phyloP scores from a whole-genome alignment of 1,284 basidiomycete genomes.

The Ganoderma sinense region DNA sequence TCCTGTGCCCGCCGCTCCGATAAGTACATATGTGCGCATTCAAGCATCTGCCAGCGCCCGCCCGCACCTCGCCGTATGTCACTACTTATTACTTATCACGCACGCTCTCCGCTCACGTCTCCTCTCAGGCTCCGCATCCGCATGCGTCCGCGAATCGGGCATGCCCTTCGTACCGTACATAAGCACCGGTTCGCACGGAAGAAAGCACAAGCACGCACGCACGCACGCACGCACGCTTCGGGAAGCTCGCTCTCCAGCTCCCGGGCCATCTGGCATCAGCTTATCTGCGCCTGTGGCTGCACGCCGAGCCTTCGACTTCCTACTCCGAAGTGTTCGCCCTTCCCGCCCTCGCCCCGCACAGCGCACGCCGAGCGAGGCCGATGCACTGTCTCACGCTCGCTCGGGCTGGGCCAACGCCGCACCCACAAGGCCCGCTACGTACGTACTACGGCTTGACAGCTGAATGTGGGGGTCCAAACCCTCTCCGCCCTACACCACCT shows the following conservation, averaged over 20 bases:
- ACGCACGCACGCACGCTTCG: no score
- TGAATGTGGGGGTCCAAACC: not conserved
- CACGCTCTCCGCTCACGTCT: not conserved
- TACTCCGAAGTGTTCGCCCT: not conserved
- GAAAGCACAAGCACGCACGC: not conserved
- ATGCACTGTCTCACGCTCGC: not conserved
- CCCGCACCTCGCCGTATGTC: not conserved
- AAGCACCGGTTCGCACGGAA: slow-evolving; percentile 27
- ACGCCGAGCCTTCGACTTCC: not conserved
- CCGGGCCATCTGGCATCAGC: slow-evolving; percentile 16
- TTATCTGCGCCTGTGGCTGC: slow-evolving; percentile 11
- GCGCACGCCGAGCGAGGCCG: not conserved
- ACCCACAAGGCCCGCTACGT: not conserved
- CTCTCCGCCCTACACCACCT: not conserved
- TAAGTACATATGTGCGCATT: not conserved
- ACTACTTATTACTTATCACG: not conserved
- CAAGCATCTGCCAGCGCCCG: not conserved
- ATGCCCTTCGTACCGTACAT: slow-evolving; percentile 18
- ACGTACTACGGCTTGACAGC: not conserved
- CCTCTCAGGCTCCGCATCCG: not conserved
- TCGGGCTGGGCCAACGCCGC: not conserved
- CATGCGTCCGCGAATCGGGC: slow-evolving; percentile 21
- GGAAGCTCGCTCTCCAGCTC: not conserved
- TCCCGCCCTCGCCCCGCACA: not conserved
- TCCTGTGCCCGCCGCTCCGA: not conserved